Evolutionary conservation across 2,329 filamentous ascomycete species (phyloP), one percentile per base, ranked within the genome.

Genomic region (Botrytis deweyae): DNA sequence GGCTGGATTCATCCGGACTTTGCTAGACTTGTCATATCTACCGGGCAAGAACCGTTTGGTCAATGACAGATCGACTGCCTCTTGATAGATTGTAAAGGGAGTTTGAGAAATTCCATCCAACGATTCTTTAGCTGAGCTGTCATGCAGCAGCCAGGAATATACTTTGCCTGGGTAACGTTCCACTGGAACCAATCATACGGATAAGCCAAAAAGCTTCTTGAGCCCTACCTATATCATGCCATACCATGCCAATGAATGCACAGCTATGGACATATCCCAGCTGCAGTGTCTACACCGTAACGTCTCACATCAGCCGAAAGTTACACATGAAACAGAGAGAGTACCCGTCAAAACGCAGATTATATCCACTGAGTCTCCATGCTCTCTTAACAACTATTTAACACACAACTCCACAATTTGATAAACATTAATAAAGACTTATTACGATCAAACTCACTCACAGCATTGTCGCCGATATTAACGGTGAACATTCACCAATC

Each of bases 281-380:
- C 55, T 63, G 68, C 68, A 70, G 68, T 55, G 40, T 70, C 68
- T 62, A 61, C 52, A 70, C 55, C 29, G 55, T 46, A 62, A 62
- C 67, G 29, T 70, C 52, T 70, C 67, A 44, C 38, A 70, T 36
- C 52, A 63, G 33, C 40, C 63, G 25, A 40, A 68, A 49, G 63
- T 36, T 66, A 36, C 44, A 66, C 3, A 38, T 67, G 65, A 40
- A 67, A 55, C 65, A 40, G 3, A 22, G 16, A 40, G 33, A 49
- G 65, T 40, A 40, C 36, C 20, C 38, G 25, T 29, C 49, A 61
- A 68, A 61, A 61, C 38, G 44, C n/a, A 70, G 36, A 61, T 44
- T 9, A 36, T 55, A 46, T 55, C 25, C 49, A 52, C 49, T 52
- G 46, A 52, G 22, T 52, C 38, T n/a, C 46, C n/a, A 29, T 2